Percentiles rank a stretch among this genome's conserved stretches.
Conservation (phyloP, 2,329 filamentous ascomycete genomes). For the Exophiala spinifera region DNA sequence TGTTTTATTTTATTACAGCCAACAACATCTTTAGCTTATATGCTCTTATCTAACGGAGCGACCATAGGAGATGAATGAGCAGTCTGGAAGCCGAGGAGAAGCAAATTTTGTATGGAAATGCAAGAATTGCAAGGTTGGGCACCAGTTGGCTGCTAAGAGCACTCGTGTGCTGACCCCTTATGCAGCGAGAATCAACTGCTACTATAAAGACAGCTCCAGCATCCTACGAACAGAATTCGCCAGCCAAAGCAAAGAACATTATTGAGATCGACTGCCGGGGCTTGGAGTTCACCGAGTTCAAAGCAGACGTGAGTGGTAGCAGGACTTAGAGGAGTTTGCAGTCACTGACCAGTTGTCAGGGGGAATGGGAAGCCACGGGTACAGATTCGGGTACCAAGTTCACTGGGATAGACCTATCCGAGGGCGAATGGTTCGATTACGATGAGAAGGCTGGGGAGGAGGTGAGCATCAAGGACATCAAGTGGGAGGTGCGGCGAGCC, state of each 20-base stretch:
- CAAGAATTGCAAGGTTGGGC: constrained; percentile 85
- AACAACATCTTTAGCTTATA: not conserved
- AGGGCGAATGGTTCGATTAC: constrained; percentile 98
- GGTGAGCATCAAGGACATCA: constrained; percentile 85
- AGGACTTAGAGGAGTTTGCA: not conserved
- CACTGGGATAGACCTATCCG: constrained; percentile 71
- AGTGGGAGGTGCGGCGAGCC: constrained; percentile 76
- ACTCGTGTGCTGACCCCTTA: not conserved
- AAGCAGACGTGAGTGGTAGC: constrained; percentile 66
- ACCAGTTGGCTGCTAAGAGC: not conserved
- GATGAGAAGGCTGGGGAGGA: constrained; percentile 91
- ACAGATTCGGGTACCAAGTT: constrained; percentile 79
- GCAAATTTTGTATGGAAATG: constrained; percentile 99
- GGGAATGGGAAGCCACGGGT: constrained; percentile 85
- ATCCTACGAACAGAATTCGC: constrained; percentile 67
- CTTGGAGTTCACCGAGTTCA: constrained; percentile 87
- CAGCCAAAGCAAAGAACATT: constrained; percentile 72
- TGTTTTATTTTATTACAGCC: not conserved
- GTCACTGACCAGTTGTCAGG: constrained; percentile 49
- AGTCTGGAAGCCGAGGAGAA: constrained; percentile 89
- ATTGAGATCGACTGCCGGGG: constrained; percentile 92
- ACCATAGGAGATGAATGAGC: constrained; percentile 75
- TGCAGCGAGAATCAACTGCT: constrained; percentile 77
- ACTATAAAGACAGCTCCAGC: constrained; percentile 72
- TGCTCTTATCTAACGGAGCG: not conserved